These are phyloP conservation scores for Lumnitzera littorea DNA, from an alignment of 345 rosid species.

Conservation along the genomic window DNA sequence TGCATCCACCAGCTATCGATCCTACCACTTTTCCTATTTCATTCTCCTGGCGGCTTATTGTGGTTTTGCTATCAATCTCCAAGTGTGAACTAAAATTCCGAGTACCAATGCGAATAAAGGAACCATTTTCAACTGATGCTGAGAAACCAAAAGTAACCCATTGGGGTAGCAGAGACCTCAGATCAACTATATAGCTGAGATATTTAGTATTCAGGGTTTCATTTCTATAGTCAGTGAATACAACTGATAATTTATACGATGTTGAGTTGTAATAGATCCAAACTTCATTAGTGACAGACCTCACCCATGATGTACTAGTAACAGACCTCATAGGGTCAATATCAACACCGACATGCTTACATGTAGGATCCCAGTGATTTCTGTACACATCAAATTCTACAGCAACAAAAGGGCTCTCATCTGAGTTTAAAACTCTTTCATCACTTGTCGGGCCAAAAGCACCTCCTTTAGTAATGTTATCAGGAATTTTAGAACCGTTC, in stretches of 20 bases:
- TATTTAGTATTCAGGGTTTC: background rate
- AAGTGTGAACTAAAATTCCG: slow-evolving; percentile 9
- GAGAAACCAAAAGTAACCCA: slow-evolving; percentile 14
- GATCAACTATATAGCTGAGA: background rate
- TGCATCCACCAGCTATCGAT: slow-evolving; percentile 2
- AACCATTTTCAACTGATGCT: background rate
- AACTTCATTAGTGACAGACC: slow-evolving; percentile 2
- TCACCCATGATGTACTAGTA: background rate
- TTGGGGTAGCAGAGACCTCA: slow-evolving; percentile 2
- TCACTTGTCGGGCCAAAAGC: slow-evolving; percentile 4
- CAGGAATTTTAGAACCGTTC: slow-evolving; percentile 5
- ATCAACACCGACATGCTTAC: slow-evolving; percentile 3
- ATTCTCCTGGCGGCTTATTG: background rate
- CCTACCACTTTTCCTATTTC: slow-evolving; percentile 2
- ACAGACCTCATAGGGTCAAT: background rate
- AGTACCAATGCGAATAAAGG: background rate
- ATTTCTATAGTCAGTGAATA: slow-evolving; percentile 2
- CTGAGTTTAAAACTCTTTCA: background rate
- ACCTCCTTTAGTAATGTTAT: background rate
- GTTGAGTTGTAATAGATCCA: background rate
- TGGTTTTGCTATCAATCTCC: background rate
- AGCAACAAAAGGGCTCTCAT: background rate
- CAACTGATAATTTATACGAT: slow-evolving; percentile 6
- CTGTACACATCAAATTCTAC: background rate
- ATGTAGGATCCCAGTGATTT: slow-evolving; percentile 2